These are phyloP conservation scores for Diutina scorzettiae DNA, from an alignment of 1,139 yeast genomes.

Conservation along the genomic window DNA sequence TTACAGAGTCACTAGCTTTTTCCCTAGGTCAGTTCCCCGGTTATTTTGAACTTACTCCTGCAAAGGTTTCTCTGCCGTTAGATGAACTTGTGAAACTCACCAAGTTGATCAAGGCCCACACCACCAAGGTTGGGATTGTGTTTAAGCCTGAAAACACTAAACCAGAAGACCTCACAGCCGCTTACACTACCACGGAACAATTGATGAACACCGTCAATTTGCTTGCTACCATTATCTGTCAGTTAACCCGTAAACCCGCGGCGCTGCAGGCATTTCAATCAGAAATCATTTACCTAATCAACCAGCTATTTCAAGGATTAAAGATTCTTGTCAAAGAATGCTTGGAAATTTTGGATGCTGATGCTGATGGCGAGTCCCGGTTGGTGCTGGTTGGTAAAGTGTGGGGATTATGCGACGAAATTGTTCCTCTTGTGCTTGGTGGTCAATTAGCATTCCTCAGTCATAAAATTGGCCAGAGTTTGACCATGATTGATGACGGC, in stretches of 20 bases:
- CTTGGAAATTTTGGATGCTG: constrained; percentile 3
- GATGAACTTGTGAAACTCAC: constrained; percentile 48
- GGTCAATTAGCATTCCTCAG: constrained; percentile 44
- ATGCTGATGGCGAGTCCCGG: constrained; percentile 18
- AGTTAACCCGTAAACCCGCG: constrained; percentile 16
- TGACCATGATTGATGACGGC: constrained; percentile 46
- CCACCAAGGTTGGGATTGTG: constrained; percentile 69
- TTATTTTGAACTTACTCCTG: constrained; percentile 8
- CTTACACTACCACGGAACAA: not conserved
- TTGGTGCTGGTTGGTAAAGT: constrained; percentile 49
- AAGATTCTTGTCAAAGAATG: constrained; percentile 12
- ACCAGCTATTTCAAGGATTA: constrained; percentile 19
- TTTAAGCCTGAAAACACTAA: constrained; percentile 47
- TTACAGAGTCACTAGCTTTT: not conserved
- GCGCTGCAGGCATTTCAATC: constrained; percentile 23
- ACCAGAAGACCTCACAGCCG: constrained; percentile 15
- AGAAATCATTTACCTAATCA: constrained; percentile 22
- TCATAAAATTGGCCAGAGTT: constrained; percentile 30
- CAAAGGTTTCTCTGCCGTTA: constrained; percentile 21
- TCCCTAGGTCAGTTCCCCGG: not conserved
- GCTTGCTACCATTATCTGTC: constrained; percentile 32
- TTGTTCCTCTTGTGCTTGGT: constrained; percentile 25
- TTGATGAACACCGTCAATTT: not conserved
- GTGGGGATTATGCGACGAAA: constrained; percentile 47
- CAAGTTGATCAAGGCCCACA: constrained; percentile 58